Conservation (phyloP, 192 early-diverging fungal genomes). For the Podila clonocystis region DNA sequence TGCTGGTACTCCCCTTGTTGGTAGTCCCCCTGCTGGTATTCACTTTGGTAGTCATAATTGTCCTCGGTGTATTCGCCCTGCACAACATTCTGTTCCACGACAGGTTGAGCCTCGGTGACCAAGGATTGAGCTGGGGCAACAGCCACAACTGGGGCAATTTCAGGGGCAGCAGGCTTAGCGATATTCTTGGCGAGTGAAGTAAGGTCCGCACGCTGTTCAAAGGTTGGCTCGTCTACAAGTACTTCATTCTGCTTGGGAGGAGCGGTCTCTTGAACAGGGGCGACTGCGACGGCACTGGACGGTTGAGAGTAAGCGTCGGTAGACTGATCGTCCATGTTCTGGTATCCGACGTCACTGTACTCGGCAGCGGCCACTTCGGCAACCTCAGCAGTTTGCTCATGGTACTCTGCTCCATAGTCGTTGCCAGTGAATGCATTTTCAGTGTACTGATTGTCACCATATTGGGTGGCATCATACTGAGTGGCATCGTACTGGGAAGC, state of each 20-base stretch:
- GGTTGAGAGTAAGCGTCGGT: background rate
- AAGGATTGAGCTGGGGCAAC: background rate
- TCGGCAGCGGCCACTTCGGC: constrained; percentile 17
- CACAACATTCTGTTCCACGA: background rate
- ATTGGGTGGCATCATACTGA: constrained; percentile 11
- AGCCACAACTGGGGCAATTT: background rate
- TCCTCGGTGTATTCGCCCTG: background rate
- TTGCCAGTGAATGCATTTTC: background rate
- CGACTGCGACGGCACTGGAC: background rate
- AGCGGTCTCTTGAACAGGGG: background rate
- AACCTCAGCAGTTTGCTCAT: constrained; percentile 12
- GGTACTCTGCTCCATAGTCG: constrained; percentile 1
- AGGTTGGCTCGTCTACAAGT: constrained; percentile 28
- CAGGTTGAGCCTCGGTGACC: background rate
- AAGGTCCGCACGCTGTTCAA: constrained; percentile 20
- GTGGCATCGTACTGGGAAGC: constrained; percentile 7
- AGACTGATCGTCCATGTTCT: constrained; percentile 4
- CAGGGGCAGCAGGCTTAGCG: background rate
- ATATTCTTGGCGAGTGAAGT: background rate
- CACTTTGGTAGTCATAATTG: constrained; percentile 4
- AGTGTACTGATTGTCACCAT: background rate
- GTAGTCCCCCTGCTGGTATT: constrained; percentile 12
- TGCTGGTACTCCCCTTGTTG: constrained; percentile 7
- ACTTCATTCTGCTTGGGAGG: constrained; percentile 4
- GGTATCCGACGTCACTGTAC: constrained; percentile 11